These are phyloP conservation scores for Cyathus striatus DNA, from an alignment of 768 basidiomycete genomes.

Conservation along the genomic window DNA sequence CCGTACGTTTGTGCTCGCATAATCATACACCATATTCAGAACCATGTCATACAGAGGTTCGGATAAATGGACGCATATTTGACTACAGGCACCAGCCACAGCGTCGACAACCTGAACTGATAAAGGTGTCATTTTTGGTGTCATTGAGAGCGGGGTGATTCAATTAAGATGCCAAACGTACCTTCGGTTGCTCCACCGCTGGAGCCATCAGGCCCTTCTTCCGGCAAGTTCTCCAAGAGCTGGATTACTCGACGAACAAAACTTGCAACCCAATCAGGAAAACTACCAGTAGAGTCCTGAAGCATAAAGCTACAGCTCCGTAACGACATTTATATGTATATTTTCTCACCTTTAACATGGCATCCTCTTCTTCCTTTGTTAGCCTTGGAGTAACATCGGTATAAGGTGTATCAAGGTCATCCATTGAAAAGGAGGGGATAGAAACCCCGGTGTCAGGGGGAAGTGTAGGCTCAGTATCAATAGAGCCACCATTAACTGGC, in stretches of 20 bases:
- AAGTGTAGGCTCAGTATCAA: constrained; percentile 28
- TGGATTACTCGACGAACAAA: constrained; percentile 77
- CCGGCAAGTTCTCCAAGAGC: constrained; percentile 80
- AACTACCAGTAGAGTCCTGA: constrained; percentile 63
- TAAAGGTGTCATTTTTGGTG: constrained; percentile 3
- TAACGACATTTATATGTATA: no score
- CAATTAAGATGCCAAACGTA: no score
- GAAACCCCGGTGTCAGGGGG: constrained; percentile 17
- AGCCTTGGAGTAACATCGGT: constrained; percentile 35
- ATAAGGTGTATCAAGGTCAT: constrained; percentile 32
- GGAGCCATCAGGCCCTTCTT: constrained; percentile 63
- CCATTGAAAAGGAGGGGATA: constrained; percentile 32
- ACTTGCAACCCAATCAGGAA: constrained; percentile 80
- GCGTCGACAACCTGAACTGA: constrained; percentile 73
- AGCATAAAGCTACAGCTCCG: constrained; percentile 1
- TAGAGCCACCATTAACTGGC: constrained; percentile 12
- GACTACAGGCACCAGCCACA: constrained; percentile 69
- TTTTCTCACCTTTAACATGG: constrained; percentile 44
- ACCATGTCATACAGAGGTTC: constrained; percentile 75
- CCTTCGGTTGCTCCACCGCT: constrained; percentile 66
- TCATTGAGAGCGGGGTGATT: no score
- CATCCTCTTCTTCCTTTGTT: constrained; percentile 65
- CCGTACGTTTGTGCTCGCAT: constrained; percentile 75
- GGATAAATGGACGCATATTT: constrained; percentile 72
- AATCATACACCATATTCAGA: constrained; percentile 79